Conservation (phyloP, 371 early-diverging fungal species). For the Mortierella sp. region DNA sequence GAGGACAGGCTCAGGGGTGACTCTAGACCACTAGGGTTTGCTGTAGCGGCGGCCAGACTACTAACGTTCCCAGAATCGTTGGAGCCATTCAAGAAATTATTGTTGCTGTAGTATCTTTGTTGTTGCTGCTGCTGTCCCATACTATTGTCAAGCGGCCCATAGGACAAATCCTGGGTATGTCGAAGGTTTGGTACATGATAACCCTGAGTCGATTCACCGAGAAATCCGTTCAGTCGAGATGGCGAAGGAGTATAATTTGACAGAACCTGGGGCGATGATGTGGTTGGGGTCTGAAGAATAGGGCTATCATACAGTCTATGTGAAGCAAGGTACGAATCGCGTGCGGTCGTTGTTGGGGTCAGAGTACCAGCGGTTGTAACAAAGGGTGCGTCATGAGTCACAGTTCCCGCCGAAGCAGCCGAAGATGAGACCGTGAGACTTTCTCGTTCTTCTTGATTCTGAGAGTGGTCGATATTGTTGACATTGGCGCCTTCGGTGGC, state of each 20-base stretch:
- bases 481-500: background rate
- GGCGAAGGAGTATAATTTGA: background rate
- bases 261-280: conserved; percentile 3
- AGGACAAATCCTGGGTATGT: background rate
- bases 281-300: conserved; percentile 9
- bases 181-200: background rate
- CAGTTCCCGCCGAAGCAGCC: background rate
- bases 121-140: conserved; percentile 13
- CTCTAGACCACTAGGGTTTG: conserved; percentile 11
- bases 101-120: conserved; percentile 2
- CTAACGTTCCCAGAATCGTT: background rate
- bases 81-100: background rate
- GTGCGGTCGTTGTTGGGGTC: background rate
- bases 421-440: conserved; percentile 2
- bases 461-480: background rate
- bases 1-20: conserved; percentile 38
- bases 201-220: background rate
- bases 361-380: background rate
- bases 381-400: background rate
- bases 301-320: background rate
- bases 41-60: background rate
- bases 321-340: background rate
- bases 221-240: conserved; percentile 1
- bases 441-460: background rate
- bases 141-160: background rate